Evolutionary conservation across 1,284 basidiomycete genomes (phyloP).

Genomic region (Phylloboletellus chloephorus): DNA sequence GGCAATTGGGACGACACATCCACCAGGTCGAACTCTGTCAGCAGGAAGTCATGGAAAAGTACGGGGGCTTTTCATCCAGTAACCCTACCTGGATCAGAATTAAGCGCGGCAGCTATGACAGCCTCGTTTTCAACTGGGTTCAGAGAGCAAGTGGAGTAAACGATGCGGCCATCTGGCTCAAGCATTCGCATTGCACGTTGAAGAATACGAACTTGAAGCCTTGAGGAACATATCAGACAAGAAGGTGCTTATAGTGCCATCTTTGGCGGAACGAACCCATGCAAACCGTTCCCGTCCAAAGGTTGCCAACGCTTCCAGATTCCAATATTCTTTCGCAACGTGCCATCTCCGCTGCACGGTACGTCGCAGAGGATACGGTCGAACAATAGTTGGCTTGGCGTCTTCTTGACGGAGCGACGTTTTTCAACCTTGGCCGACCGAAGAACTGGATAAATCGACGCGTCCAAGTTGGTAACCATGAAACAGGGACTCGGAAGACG

Average conservation of each 20-base stretch:
- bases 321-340: conserved; percentile 88
- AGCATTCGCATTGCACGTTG: conserved; percentile 90
- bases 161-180: conserved; percentile 81
- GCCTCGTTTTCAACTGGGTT: conserved; percentile 99
- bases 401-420: conserved; percentile 24
- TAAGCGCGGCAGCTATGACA: conserved; percentile 83
- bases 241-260: not conserved
- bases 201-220: conserved; percentile 89
- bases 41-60: not conserved
- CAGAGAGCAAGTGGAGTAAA: conserved; percentile 97
- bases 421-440: conserved; percentile 31
- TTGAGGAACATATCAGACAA: conserved; percentile 28
- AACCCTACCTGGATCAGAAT: conserved; percentile 55
- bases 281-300: conserved; percentile 87
- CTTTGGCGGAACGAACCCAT: conserved; percentile 51
- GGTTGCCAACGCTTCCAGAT: conserved; percentile 95
- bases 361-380: conserved; percentile 97
- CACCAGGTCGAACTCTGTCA: conserved; percentile 71
- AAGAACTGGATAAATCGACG: conserved; percentile 81
- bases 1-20: conserved; percentile 74
- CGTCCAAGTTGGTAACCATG: conserved; percentile 95
- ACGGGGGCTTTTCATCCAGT: not conserved
- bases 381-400: conserved; percentile 59
- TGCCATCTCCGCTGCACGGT: conserved; percentile 97
- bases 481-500: conserved; percentile 89